Conservation (phyloP, 306 rosid genomes). For the Prunus padus region DNA sequence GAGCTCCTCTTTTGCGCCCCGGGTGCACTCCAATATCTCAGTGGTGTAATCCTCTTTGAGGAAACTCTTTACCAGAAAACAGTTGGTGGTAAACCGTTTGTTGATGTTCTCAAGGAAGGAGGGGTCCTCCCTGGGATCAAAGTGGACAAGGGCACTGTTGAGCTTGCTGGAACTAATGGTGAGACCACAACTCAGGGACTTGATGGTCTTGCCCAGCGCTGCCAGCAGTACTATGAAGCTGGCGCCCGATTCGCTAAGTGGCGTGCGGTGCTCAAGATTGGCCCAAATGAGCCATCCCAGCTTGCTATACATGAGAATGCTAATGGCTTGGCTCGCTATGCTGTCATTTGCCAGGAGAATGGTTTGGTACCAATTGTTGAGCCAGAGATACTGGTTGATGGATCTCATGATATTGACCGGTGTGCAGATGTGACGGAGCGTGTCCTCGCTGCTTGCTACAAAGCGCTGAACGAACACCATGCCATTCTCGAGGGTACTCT, state of each 20-base stretch:
- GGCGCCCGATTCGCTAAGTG: constrained; percentile 84
- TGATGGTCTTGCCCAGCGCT: constrained; percentile 66
- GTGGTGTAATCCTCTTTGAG: constrained; percentile 61
- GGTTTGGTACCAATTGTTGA: constrained; percentile 84
- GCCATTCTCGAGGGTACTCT: constrained; percentile 75
- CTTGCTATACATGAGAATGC: constrained; percentile 64
- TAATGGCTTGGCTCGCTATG: constrained; percentile 71
- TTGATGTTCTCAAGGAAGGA: constrained; percentile 55
- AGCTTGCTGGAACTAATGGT: constrained; percentile 68
- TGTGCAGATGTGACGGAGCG: constrained; percentile 76
- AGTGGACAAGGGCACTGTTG: constrained; percentile 84
- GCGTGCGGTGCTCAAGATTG: constrained; percentile 77
- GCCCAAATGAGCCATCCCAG: constrained; percentile 65
- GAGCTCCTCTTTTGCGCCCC: constrained; percentile 66
- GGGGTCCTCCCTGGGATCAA: constrained; percentile 74
- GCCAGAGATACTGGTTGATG: constrained; percentile 77
- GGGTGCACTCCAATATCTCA: constrained; percentile 41
- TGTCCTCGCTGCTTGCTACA: constrained; percentile 74
- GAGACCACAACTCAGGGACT: constrained; percentile 90
- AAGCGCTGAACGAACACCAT: constrained; percentile 71
- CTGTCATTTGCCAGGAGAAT: constrained; percentile 70
- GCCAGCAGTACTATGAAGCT: constrained; percentile 71
- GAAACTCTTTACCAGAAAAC: constrained; percentile 64
- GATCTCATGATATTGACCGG: constrained; percentile 59
- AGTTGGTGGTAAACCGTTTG: constrained; percentile 64